A percentile compares a stretch with the other conserved stretches of the same genome.
phyloP scores from a whole-genome alignment of 257 asterid species.

The Avicennia marina region DNA sequence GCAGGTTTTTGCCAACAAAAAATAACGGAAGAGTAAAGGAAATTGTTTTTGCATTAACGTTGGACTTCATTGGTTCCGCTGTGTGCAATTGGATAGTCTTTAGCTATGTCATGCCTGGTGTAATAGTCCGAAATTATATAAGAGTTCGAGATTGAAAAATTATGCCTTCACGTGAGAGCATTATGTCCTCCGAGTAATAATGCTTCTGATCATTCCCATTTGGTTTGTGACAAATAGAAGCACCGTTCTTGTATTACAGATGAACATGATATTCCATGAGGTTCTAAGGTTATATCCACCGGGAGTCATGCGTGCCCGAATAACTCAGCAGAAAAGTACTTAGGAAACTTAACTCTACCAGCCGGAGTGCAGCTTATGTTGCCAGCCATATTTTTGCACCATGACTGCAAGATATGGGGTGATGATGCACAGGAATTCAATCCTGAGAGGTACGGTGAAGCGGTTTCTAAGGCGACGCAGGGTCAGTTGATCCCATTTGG shows the following conservation, averaged over 20 bases:
- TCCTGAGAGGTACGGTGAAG: slow-evolving; percentile 41
- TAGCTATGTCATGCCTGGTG: too few relatives aligned
- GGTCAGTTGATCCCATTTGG: slow-evolving; percentile 38
- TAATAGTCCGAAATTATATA: too few relatives aligned
- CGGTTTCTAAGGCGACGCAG: slow-evolving; percentile 30
- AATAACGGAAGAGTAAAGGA: slow-evolving; percentile 26
- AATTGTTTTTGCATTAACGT: too few relatives aligned
- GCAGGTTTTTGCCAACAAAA: slow-evolving; percentile 34
- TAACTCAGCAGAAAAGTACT: slow-evolving; percentile 16
- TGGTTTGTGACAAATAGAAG: too few relatives aligned
- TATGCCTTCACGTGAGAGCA: too few relatives aligned
- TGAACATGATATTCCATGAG: slow-evolving; percentile 47
- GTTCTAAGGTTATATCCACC: slow-evolving; percentile 55
- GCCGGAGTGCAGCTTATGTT: slow-evolving; percentile 32
- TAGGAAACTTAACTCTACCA: slow-evolving; percentile 31
- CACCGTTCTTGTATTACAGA: slow-evolving; percentile 21
- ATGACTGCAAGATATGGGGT: slow-evolving; percentile 42
- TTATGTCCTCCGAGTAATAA: too few relatives aligned
- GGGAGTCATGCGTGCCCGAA: slow-evolving; percentile 7
- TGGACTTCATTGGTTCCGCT: too few relatives aligned
- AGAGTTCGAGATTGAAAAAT: too few relatives aligned
- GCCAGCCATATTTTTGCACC: slow-evolving; percentile 35
- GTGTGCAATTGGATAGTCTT: too few relatives aligned
- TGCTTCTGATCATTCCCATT: too few relatives aligned
- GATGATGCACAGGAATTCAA: slow-evolving; percentile 52